These are phyloP conservation scores for Tetrahymena thermophila DNA, from an alignment of 73 alveolate genomes.

Conservation along the genomic window DNA sequence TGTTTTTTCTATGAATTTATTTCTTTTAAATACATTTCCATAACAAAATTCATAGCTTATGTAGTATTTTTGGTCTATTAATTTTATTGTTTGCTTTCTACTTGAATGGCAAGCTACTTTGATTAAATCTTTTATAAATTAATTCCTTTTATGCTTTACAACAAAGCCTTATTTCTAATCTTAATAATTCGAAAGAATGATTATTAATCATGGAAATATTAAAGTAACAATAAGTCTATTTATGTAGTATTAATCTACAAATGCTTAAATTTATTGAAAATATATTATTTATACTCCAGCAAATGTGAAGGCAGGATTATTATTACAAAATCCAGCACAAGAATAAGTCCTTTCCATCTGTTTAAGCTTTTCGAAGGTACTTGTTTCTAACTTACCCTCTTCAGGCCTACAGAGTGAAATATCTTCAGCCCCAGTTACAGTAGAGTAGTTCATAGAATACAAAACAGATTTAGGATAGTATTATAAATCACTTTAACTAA, in stretches of 20 bases:
- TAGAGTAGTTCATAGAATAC: neutral
- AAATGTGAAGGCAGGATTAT: neutral
- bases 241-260: no score
- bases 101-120: neutral
- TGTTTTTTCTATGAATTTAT: no score
- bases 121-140: neutral
- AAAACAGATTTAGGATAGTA: neutral
- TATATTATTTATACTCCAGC: neutral
- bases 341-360: neutral
- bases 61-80: no score
- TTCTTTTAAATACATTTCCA: no score
- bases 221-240: no score
- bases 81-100: no score
- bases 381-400: neutral
- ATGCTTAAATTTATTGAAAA: neutral
- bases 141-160: neutral
- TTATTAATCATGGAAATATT: no score
- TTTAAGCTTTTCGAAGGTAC: neutral
- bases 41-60: no score
- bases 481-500: neutral
- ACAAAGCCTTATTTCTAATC: neutral
- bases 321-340: neutral
- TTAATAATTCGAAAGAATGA: no score
- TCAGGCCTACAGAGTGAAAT: neutral
- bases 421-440: neutral